These are phyloP conservation scores for Silene latifolia DNA, from an alignment of 148 eudicot genomes.

Conservation along the genomic window DNA sequence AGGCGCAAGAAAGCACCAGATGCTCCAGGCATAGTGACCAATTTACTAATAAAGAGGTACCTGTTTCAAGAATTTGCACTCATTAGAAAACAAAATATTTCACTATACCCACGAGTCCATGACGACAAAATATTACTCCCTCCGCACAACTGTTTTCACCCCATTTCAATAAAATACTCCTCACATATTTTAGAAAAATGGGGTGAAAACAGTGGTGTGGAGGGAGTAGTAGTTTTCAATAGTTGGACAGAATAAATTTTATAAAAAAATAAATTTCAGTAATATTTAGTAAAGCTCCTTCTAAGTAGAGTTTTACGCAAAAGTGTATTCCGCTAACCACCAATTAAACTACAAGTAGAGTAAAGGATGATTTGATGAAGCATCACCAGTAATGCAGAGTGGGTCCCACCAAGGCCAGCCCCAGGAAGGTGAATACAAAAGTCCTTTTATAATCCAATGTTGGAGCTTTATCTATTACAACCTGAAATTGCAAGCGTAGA, in stretches of 20 bases:
- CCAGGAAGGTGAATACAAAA: conserved; percentile 60
- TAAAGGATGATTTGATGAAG: conserved; percentile 13
- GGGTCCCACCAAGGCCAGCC: conserved; percentile 88
- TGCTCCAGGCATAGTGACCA: conserved; percentile 52
- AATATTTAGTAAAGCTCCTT: not conserved
- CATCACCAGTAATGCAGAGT: conserved; percentile 87
- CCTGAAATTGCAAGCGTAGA: conserved; percentile 40
- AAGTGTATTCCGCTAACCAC: not conserved
- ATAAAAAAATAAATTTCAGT: not conserved
- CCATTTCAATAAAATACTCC: too few relatives aligned
- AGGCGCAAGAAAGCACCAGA: conserved; percentile 63
- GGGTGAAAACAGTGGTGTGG: too few relatives aligned
- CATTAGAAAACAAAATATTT: conserved; percentile 17
- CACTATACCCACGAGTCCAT: not conserved
- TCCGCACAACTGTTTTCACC: too few relatives aligned
- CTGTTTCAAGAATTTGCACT: conserved; percentile 22
- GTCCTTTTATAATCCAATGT: conserved; percentile 71
- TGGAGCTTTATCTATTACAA: conserved; percentile 65
- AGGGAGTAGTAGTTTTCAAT: not conserved
- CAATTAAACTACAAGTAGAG: conserved; percentile 4
- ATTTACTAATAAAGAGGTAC: conserved; percentile 59
- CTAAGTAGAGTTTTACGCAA: not conserved
- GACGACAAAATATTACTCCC: not conserved
- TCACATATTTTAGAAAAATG: too few relatives aligned
- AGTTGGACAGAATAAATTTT: not conserved